Base-by-base conservation (phyloP, 1,284 basidiomycete species). In the Ceraceosorus guamensis region DNA sequence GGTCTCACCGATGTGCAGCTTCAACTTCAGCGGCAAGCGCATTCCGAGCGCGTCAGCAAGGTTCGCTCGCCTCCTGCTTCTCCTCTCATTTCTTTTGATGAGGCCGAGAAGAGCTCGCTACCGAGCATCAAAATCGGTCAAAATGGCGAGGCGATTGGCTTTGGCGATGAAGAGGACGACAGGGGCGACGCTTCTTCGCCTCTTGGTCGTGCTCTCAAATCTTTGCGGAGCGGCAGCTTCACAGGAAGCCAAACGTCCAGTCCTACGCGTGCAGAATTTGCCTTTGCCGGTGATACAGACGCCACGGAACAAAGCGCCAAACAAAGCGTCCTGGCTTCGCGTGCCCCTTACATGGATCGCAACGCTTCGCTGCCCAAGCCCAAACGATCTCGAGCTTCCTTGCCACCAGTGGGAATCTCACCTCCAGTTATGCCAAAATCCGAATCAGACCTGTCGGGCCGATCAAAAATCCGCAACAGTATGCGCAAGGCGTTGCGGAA, bases 31-130 rank as follows among this genome's bases (percentile, higher is more conserved):
- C 45, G 52, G 31, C 46, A 49, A 55, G 24, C 7, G 44, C 35
- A 34, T 33, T 31, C 6, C 7, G 50, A 5, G 6, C 39, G 4
- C 41, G 50, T 3, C 55, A 52, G 2, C 48, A 48, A 2, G 50
- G 58, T 49, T 18, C 60, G 55, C 34, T 10, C n/a, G 18, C 46
- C 58, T 46, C 64, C 57, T 0, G 37, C 54, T 3, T 57, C 60
- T 2, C 65, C 65, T 6, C 48, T 65, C 1, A 60, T 65, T 47
- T 56, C 62, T 2, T 64, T 64, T n/a, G n/a, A n/a, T n/a, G n/a
- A n/a, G n/a, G n/a, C n/a, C n/a, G n/a, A n/a, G n/a, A n/a, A n/a
- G n/a, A n/a, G n/a, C n/a, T n/a, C 33, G 53, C 57, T 1, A 51
- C 60, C 37, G 49, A 60, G 11, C 60, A 65, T 34, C 46, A 64